Evolutionary conservation across 2,329 filamentous ascomycete species (phyloP), one percentile per base, ranked within the genome.

Genomic region (Penicillium digitatum): DNA sequence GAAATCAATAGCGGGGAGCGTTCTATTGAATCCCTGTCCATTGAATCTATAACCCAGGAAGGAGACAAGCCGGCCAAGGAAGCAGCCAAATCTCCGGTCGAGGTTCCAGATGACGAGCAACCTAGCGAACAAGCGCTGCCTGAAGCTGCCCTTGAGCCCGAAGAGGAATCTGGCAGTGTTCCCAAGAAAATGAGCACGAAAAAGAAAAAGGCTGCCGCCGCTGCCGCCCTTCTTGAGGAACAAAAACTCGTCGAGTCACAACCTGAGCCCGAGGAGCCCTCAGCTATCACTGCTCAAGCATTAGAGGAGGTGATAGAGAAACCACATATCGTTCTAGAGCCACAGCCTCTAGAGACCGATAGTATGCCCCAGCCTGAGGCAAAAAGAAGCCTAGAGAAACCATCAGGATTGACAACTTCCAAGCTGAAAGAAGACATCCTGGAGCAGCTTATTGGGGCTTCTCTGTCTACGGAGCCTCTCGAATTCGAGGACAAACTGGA

Each of bases 171-270:
- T 27, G 47, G 59, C 3, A 37, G 34, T 5, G 34, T 54, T 3
- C 54, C 59, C 6, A 67, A 63, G 29, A 66, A 70, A 53, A 60
- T 66, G 60, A 67, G 59, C 47, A 69, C 64, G 54, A 66, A 63
- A 43, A 62, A 67, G 26, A 65, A 66, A 39, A 69, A 66, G 54
- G 59, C 59, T 3, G 48, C 54, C 3, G 48, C 57, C 0, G 53
- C 59, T 0, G 50, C 54, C 9, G 46, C 44, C 31, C 54, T 44
- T 31, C 18, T 53, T 8, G 56, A 62, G 27, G 20, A 44, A 29
- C 46, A 60, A 18, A 52, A 55, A 6, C 16, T 34, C 20, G 10
- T n/a, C 20, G 58, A 60, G 11, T 34, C 22, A 40, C 20, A 54
- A n/a, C 8, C 37, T 35, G 32, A 42, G 20, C 5, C 32, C 10